Percentiles rank a stretch among this genome's conserved stretches.
These are phyloP conservation scores for Candida wancherniae DNA, from an alignment of 805 yeast genomes.

Conservation along the genomic window DNA sequence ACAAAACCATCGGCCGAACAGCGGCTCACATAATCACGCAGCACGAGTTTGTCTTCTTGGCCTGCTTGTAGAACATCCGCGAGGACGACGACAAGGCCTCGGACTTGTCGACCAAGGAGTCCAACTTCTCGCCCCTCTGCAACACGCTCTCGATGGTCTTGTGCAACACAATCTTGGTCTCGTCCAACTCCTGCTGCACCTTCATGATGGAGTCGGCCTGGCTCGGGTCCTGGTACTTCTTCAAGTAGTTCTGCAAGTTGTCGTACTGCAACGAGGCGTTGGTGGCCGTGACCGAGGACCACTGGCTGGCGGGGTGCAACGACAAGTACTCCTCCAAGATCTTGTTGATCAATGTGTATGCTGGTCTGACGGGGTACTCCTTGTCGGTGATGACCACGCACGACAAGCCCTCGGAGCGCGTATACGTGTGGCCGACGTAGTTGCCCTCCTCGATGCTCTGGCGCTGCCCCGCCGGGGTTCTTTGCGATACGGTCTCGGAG, in stretches of 20 bases:
- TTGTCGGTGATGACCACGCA: constrained; percentile 91
- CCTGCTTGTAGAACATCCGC: constrained; percentile 94
- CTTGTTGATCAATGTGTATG: constrained; percentile 87
- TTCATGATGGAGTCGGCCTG: constrained; percentile 97
- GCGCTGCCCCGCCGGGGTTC: constrained; percentile 87
- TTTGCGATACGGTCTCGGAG: constrained; percentile 80
- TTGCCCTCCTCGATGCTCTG: constrained; percentile 90
- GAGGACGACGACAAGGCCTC: constrained; percentile 87
- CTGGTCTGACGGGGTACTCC: constrained; percentile 96
- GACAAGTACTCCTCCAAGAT: constrained; percentile 85
- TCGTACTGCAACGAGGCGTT: constrained; percentile 47
- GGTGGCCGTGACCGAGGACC: constrained; percentile 50
- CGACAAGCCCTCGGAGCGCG: constrained; percentile 84
- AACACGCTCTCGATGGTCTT: constrained; percentile 91
- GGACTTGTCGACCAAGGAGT: constrained; percentile 88
- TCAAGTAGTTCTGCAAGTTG: constrained; percentile 62
- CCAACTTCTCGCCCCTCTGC: constrained; percentile 95
- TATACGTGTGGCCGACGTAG: constrained; percentile 88
- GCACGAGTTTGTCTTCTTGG: constrained; percentile 61
- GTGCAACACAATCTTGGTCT: constrained; percentile 92
- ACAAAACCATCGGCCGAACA: too few relatives aligned
- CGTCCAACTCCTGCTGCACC: constrained; percentile 97
- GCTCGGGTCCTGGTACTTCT: constrained; percentile 90
- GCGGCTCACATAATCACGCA: constrained; percentile 24
- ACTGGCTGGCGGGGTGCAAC: constrained; percentile 69